phyloP scores from a whole-genome alignment of 768 basidiomycete species.

The Suillus discolor region DNA sequence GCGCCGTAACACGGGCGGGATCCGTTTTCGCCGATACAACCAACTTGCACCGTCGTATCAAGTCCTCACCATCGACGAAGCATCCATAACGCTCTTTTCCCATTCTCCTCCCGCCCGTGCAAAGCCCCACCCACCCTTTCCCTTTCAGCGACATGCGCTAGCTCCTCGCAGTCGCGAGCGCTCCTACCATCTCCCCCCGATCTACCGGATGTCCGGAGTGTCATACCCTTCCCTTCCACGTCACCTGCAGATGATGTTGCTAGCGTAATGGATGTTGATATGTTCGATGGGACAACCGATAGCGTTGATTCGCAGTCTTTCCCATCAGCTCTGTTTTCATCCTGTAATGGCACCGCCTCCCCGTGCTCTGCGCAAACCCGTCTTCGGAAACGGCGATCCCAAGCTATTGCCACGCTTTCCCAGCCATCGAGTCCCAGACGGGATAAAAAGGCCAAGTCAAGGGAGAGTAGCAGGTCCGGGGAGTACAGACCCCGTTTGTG shows the following conservation, averaged over 20 bases:
- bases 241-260: constrained; percentile 20
- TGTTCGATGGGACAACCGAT: constrained; percentile 29
- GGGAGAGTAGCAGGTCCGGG: constrained; percentile 10
- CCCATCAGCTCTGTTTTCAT: constrained; percentile 5
- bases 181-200: constrained; percentile 20
- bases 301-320: constrained; percentile 6
- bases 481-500: constrained; percentile 6
- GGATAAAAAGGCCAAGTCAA: constrained; percentile 3
- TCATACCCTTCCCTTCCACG: constrained; percentile 40
- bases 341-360: constrained; percentile 9
- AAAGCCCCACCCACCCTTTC: constrained; percentile 43
- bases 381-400: constrained; percentile 36
- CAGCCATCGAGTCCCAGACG: constrained; percentile 17
- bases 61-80: constrained; percentile 8
- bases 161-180: constrained; percentile 20
- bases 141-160: constrained; percentile 33
- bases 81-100: constrained; percentile 17
- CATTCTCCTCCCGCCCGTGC: constrained; percentile 22
- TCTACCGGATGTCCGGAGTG: constrained; percentile 31
- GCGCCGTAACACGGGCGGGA: constrained; percentile 9
- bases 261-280: constrained; percentile 24
- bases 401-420: constrained; percentile 31
- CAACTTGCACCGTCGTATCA: constrained; percentile 12
- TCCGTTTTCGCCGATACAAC: constrained; percentile 6
- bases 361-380: constrained; percentile 17